Conservation (phyloP, 768 basidiomycete genomes). For the Thelephora ganbajun region DNA sequence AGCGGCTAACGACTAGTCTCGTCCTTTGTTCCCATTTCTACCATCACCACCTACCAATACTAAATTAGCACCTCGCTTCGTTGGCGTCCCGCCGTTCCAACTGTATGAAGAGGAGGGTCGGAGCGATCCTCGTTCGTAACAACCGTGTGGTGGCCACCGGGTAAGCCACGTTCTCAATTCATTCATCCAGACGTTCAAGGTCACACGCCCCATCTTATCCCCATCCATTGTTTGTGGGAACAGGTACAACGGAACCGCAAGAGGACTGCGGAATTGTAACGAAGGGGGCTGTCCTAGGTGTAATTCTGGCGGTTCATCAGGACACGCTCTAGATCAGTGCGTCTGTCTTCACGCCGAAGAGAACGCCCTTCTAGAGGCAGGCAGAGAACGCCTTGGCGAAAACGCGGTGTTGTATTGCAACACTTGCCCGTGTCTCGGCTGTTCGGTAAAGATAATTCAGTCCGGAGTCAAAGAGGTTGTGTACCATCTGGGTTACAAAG, state of each 20-base stretch:
- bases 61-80: conserved; percentile 64
- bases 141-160: conserved; percentile 71
- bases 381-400: conserved; percentile 74
- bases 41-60: conserved; percentile 1
- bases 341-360: conserved; percentile 96
- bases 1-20: too few species aligned
- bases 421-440: conserved; percentile 97
- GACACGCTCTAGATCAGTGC: conserved; percentile 41
- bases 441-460: conserved; percentile 96
- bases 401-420: conserved; percentile 93
- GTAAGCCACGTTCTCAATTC: conserved; percentile 26
- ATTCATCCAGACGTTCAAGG: too few species aligned
- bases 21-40: neutral
- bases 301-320: conserved; percentile 38
- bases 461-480: conserved; percentile 85
- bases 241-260: conserved; percentile 93
- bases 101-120: conserved; percentile 95
- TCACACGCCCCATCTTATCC: neutral
- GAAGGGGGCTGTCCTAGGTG: conserved; percentile 85
- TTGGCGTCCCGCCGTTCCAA: conserved; percentile 84
- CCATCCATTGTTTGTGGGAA: neutral
- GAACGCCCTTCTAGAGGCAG: conserved; percentile 90
- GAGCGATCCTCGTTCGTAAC: conserved; percentile 82
- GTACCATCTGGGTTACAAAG: conserved; percentile 90
- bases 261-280: conserved; percentile 79